Evolutionary conservation across 805 yeast species (phyloP).

Genomic region (Wickerhamomyces kurtzmanii): DNA sequence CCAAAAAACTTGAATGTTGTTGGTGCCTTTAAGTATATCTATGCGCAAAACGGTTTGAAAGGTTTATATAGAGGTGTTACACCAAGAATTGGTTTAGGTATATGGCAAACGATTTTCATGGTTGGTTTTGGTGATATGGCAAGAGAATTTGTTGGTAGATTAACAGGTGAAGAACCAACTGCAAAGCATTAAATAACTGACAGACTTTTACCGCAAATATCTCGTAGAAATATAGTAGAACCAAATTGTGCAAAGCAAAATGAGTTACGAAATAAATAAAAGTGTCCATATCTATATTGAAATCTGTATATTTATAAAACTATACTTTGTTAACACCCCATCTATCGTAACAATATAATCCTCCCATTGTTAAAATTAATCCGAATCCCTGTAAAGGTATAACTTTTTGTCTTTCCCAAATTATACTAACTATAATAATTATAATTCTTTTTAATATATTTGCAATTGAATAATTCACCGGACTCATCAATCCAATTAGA

Average conservation of each 20-base stretch:
- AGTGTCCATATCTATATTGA: not conserved
- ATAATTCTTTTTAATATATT: constrained; percentile 67
- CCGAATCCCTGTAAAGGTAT: constrained; percentile 42
- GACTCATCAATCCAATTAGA: constrained; percentile 59
- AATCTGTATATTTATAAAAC: not conserved
- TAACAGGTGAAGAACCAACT: constrained; percentile 51
- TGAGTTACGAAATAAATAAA: no score
- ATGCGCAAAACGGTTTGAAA: constrained; percentile 69
- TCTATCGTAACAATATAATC: constrained; percentile 62
- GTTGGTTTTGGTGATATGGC: constrained; percentile 96
- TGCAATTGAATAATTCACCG: constrained; percentile 73
- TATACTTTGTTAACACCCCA: constrained; percentile 37
- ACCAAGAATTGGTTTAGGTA: constrained; percentile 92
- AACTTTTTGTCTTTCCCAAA: constrained; percentile 43
- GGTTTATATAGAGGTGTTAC: constrained; percentile 96
- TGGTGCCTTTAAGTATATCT: constrained; percentile 75
- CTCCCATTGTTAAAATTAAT: constrained; percentile 42
- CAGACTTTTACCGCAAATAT: no score
- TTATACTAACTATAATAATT: constrained; percentile 54
- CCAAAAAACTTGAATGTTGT: constrained; percentile 82
- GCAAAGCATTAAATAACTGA: constrained; percentile 23
- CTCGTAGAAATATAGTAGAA: no score
- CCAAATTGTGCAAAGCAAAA: no score
- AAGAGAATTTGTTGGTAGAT: constrained; percentile 52
- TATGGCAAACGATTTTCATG: constrained; percentile 99